Conservation (phyloP, 139 green algal species). For the Chlorella ohadii region DNA sequence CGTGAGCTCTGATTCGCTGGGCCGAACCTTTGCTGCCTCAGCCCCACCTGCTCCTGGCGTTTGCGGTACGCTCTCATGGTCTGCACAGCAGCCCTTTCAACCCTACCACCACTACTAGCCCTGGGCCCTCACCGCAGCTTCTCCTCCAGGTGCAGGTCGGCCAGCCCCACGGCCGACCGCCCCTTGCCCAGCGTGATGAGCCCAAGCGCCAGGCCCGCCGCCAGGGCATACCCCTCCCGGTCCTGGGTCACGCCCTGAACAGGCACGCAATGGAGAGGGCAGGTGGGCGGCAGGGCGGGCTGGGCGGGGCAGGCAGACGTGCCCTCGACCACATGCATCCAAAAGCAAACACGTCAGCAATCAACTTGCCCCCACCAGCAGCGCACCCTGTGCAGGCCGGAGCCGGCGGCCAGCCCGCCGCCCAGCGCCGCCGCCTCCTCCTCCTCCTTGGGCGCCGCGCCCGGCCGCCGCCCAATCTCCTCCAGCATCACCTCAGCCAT, state of each 20-base stretch:
- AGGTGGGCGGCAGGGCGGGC: neutral
- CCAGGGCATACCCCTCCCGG: conserved; percentile 90
- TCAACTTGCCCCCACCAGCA: neutral
- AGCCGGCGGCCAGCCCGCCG: neutral
- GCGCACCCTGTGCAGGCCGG: conserved; percentile 1
- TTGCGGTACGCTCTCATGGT: no score
- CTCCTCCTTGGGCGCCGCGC: conserved; percentile 15
- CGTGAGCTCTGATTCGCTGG: no score
- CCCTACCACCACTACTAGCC: no score
- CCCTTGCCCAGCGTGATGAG: conserved; percentile 88
- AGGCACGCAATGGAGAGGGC: neutral
- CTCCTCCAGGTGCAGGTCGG: conserved; percentile 85
- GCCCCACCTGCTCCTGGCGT: no score
- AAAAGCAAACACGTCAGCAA: no score
- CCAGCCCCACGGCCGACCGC: conserved; percentile 60
- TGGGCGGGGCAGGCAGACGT: neutral
- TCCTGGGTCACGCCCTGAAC: conserved; percentile 61
- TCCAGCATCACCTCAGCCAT: conserved; percentile 91
- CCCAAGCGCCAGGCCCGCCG: conserved; percentile 91
- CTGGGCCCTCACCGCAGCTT: conserved; percentile 60
- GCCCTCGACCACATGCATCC: no score
- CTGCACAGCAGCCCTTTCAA: no score
- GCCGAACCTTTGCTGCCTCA: no score
- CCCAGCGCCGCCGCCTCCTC: neutral
- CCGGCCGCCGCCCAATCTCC: conserved; percentile 85